phyloP scores from a whole-genome alignment of 257 asterid genomes.

The Perilla frutescens region DNA sequence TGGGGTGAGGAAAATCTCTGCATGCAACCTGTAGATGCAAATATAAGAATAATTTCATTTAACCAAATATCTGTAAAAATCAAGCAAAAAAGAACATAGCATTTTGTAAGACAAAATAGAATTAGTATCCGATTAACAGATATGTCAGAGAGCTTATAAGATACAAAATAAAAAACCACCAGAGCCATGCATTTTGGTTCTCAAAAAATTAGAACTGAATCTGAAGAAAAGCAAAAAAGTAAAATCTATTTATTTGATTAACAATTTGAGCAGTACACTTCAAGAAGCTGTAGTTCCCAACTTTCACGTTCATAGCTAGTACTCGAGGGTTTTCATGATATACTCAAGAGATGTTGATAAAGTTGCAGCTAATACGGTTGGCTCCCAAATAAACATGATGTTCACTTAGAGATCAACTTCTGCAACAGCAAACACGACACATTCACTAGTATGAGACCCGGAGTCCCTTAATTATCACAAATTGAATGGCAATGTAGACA shows the following conservation, averaged over 20 bases:
- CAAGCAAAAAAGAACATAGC: slow-evolving; percentile 2
- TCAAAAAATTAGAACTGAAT: slow-evolving; percentile 11
- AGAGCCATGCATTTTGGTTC: not conserved
- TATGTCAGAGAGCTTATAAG: slow-evolving; percentile 3
- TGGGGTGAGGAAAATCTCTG: slow-evolving; percentile 93
- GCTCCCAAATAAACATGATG: slow-evolving; percentile 30
- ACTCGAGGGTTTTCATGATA: slow-evolving; percentile 25
- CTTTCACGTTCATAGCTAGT: slow-evolving; percentile 17
- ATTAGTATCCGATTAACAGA: not conserved
- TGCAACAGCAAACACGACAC: slow-evolving; percentile 22
- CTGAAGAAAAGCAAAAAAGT: not conserved
- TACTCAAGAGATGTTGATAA: slow-evolving; percentile 12
- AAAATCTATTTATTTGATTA: slow-evolving; percentile 4
- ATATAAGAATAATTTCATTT: slow-evolving; percentile 27
- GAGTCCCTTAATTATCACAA: slow-evolving; percentile 28
- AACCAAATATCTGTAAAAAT: slow-evolving; percentile 20
- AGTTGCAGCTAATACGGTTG: slow-evolving; percentile 10
- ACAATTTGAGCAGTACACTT: not conserved
- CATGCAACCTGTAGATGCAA: slow-evolving; percentile 72
- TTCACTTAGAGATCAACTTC: slow-evolving; percentile 32
- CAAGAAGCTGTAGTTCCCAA: not conserved
- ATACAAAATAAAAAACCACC: not conserved
- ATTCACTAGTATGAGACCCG: slow-evolving; percentile 13
- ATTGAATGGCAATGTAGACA: slow-evolving; percentile 9
- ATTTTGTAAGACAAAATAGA: not conserved